Base-by-base conservation (phyloP, 768 basidiomycete genomes). In the Phallus indusiatus region DNA sequence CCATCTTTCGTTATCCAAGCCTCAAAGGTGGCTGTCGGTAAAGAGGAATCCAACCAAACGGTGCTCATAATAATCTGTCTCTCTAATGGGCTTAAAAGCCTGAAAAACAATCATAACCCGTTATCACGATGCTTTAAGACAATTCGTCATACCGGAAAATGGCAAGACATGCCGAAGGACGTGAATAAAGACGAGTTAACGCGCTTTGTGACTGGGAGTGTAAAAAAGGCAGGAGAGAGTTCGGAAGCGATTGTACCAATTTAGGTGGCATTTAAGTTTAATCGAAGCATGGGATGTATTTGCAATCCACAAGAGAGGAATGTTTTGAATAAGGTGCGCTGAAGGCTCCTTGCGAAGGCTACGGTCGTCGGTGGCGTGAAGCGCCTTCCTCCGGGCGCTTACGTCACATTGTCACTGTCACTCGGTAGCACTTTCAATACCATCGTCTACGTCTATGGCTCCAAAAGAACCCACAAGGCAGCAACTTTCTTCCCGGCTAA, bases 1-100 rank as follows among this genome's bases (percentile, higher is more conserved):
- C 82, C 80, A 64, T 90, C 88, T 12, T 78, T 80, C 33, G 81
- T 76, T 21, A 91, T 85, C 89, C 91, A 91, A 17, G 82, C 81
- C 5, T 78, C 72, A 83, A 92, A 84, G 0, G 83, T 86, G 16
- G 78, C 74, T n/a, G 75, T 70, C 1, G 81, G 74, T 53, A 92
- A 83, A 4, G 85, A 73, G 21, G 82, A 79, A 67, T 95, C 94
- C 28, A 94, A 77, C 93, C 94, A 96, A 8, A 95, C 75, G 55
- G 93, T 68, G 68, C 86, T 90, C 85, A 94, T 88, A 34, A 92
- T 80, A 24, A 94, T 75, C 67, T 95, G 93, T 57, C 90, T 78
- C 66, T 93, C 88, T 20, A 94, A 68, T 18, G 89, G 82, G 1
- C 81, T 83, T 37, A 96, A 72, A 22, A 95, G 74, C 55, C 91